These are phyloP conservation scores for Cadophora sp. DNA, from an alignment of 2,329 filamentous ascomycete species.

Conservation along the genomic window DNA sequence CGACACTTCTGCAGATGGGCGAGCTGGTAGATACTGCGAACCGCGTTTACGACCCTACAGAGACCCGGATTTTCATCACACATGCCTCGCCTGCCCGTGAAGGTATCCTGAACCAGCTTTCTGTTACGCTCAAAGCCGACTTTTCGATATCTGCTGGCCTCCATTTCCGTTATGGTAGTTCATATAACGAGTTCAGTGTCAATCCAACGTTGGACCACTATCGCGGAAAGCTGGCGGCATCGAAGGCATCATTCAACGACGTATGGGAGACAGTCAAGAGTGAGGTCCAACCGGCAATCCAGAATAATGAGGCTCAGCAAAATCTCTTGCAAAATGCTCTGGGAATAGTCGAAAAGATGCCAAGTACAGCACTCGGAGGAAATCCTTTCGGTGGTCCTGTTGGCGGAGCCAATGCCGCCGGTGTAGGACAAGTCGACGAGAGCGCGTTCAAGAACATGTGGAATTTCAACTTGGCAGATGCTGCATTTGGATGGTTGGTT, in stretches of 20 bases:
- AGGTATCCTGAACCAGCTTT: constrained; percentile 95
- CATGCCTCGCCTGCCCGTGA: constrained; percentile 96
- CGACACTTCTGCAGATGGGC: constrained; percentile 95
- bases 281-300: constrained; percentile 93
- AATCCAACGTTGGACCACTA: constrained; percentile 98
- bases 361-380: constrained; percentile 88
- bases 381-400: constrained; percentile 94
- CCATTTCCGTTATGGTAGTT: constrained; percentile 98
- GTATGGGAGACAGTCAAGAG: constrained; percentile 99
- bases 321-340: constrained; percentile 90
- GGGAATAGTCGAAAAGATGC: constrained; percentile 98
- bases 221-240: constrained; percentile 95
- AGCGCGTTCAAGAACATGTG: constrained; percentile 99
- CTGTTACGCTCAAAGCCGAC: constrained; percentile 95
- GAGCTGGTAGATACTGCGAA: constrained; percentile 98
- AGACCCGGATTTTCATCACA: constrained; percentile 95
- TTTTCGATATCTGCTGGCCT: constrained; percentile 98
- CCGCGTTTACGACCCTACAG: constrained; percentile 96
- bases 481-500: constrained; percentile 94
- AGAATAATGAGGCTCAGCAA: constrained; percentile 92
- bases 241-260: constrained; percentile 98
- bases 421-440: constrained; percentile 91
- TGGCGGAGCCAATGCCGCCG: constrained; percentile 67
- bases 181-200: constrained; percentile 99
- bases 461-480: constrained; percentile 99